These are phyloP conservation scores for Hanseniaspora taiwanica DNA, from an alignment of 805 yeast genomes.

Conservation along the genomic window DNA sequence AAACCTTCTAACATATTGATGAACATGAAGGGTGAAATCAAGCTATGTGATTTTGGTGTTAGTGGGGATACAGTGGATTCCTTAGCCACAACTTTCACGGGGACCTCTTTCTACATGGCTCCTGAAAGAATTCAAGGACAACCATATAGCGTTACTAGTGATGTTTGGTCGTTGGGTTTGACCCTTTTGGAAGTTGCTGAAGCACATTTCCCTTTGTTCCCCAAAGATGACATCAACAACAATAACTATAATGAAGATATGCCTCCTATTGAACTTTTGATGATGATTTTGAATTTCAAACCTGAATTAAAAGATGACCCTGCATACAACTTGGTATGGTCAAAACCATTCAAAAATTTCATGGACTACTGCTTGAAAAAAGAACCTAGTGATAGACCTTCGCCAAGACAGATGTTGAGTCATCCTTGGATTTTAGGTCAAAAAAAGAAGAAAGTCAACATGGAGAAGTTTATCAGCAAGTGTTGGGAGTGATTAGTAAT, in stretches of 20 bases:
- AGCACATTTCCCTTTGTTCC: slow-evolving; percentile 74
- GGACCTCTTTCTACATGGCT: slow-evolving; percentile 97
- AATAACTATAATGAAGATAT: slow-evolving; percentile 18
- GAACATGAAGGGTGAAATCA: slow-evolving; percentile 66
- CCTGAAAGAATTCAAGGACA: slow-evolving; percentile 95
- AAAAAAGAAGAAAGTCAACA: slow-evolving; percentile 54
- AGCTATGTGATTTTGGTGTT: slow-evolving; percentile 94
- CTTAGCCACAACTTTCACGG: slow-evolving; percentile 90
- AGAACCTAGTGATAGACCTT: slow-evolving; percentile 67
- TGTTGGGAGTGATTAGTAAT: slow-evolving; percentile 58
- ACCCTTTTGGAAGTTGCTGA: slow-evolving; percentile 87
- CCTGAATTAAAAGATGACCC: slow-evolving; percentile 75
- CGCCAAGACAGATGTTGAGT: slow-evolving; percentile 82
- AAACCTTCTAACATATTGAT: slow-evolving; percentile 88
- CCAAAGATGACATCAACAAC: slow-evolving; percentile 9
- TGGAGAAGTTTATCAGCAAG: slow-evolving; percentile 72
- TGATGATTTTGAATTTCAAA: slow-evolving; percentile 67
- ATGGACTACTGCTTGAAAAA: slow-evolving; percentile 70
- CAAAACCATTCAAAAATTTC: slow-evolving; percentile 70
- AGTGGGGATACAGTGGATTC: slow-evolving; percentile 95
- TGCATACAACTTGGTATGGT: slow-evolving; percentile 65
- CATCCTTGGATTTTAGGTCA: slow-evolving; percentile 92
- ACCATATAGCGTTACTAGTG: slow-evolving; percentile 89
- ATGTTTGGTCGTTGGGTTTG: slow-evolving; percentile 92
- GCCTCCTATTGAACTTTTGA: slow-evolving; percentile 80